Evolutionary conservation across 768 basidiomycete genomes (phyloP).

Genomic region (Xerocomus potaroensis): DNA sequence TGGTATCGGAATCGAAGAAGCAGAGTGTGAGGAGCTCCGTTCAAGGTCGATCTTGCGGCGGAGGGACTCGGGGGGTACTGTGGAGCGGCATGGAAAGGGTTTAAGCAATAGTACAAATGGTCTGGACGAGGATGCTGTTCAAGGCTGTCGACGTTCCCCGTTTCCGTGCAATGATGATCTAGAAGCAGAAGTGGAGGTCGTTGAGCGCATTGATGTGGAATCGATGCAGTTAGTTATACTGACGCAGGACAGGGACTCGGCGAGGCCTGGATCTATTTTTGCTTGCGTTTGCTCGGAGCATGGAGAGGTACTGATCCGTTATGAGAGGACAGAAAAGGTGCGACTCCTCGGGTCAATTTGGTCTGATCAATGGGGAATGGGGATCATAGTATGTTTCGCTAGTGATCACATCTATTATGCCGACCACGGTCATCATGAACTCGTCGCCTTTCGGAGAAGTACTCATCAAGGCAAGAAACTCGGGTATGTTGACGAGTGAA

Average conservation of each 20-base stretch:
- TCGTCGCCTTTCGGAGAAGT: constrained; percentile 24
- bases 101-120: neutral
- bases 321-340: constrained; percentile 30
- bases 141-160: neutral
- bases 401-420: constrained; percentile 26
- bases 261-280: constrained; percentile 27
- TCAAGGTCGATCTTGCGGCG: constrained; percentile 18
- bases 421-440: constrained; percentile 11
- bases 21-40: constrained; percentile 19
- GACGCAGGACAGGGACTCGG: constrained; percentile 19
- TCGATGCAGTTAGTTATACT: neutral
- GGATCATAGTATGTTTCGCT: constrained; percentile 21
- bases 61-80: constrained; percentile 7
- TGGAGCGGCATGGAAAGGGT: constrained; percentile 8
- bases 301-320: constrained; percentile 3
- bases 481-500: constrained; percentile 8
- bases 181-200: neutral
- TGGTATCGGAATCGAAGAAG: constrained; percentile 22
- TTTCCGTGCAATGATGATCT: neutral
- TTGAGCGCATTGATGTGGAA: neutral
- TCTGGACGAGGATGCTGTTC: neutral
- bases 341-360: neutral
- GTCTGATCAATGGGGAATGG: neutral
- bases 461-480: constrained; percentile 19
- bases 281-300: constrained; percentile 23